phyloP scores from a whole-genome alignment of 305 asterid species.

The Fraxinus greggii region DNA sequence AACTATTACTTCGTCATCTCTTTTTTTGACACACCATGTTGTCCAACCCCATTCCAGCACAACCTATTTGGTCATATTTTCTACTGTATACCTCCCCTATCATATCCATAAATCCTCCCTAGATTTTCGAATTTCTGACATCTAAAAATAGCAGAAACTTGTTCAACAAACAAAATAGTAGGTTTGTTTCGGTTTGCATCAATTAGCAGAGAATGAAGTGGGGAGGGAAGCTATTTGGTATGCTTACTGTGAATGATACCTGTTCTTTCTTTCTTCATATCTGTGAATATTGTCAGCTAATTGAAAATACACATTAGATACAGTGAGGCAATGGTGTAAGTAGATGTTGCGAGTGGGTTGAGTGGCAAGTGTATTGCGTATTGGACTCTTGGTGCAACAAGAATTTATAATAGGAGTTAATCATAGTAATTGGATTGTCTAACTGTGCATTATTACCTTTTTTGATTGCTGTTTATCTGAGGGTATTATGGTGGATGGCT shows the following conservation, averaged over 20 bases:
- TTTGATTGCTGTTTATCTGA: not conserved
- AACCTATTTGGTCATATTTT: not conserved
- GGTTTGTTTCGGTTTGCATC: not conserved
- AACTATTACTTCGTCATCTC: not conserved
- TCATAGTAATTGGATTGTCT: not conserved
- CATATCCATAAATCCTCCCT: not conserved
- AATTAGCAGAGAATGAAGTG: not conserved
- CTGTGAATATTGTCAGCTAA: not conserved
- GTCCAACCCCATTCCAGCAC: not conserved
- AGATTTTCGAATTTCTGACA: not conserved
- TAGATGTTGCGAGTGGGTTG: not conserved
- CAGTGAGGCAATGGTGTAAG: not conserved
- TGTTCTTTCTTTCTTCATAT: not conserved
- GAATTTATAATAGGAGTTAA: not conserved
- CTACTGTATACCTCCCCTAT: not conserved
- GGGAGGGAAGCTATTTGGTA: not conserved
- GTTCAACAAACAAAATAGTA: not conserved
- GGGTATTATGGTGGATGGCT: not conserved
- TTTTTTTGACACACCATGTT: not conserved
- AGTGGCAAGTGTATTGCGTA: not conserved
- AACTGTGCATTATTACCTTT: not conserved
- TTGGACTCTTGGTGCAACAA: not conserved
- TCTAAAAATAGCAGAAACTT: not conserved
- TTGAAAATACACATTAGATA: not conserved
- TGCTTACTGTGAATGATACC: not conserved